Percentiles rank a stretch among this genome's conserved stretches.
Conservation (phyloP, 371 early-diverging fungal species). For the Mortierella sp. region DNA sequence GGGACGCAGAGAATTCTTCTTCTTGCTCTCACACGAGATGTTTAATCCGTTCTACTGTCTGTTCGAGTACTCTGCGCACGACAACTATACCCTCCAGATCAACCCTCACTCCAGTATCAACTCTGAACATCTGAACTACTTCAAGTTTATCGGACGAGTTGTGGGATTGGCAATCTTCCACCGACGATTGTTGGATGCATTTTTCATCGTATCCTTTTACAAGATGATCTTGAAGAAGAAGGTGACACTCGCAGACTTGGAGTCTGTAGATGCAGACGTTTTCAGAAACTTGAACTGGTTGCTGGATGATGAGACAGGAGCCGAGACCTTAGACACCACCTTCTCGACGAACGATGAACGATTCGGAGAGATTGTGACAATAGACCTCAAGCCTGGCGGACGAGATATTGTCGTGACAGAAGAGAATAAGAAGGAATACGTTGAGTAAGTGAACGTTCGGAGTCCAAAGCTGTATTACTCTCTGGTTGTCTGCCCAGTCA, state of each 20-base stretch:
- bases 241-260: slow-evolving; percentile 90
- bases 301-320: slow-evolving; percentile 85
- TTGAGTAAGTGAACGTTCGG: slow-evolving; percentile 69
- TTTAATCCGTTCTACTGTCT: slow-evolving; percentile 97
- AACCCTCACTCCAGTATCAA: slow-evolving; percentile 96
- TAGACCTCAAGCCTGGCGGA: slow-evolving; percentile 92
- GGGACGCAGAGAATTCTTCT: slow-evolving; percentile 88
- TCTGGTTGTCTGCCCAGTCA: not conserved
- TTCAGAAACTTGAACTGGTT: slow-evolving; percentile 94
- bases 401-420: slow-evolving; percentile 93
- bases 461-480: slow-evolving; percentile 45
- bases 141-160: slow-evolving; percentile 97
- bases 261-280: slow-evolving; percentile 94
- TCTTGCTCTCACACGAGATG: slow-evolving; percentile 96
- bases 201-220: slow-evolving; percentile 95
- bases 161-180: slow-evolving; percentile 97
- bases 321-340: slow-evolving; percentile 86
- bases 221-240: slow-evolving; percentile 93
- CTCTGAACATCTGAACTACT: slow-evolving; percentile 98
- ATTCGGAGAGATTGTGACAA: slow-evolving; percentile 89
- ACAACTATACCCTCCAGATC: slow-evolving; percentile 95
- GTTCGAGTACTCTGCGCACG: slow-evolving; percentile 97
- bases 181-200: slow-evolving; percentile 94
- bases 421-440: slow-evolving; percentile 97
- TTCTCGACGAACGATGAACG: slow-evolving; percentile 92